Percentiles rank a stretch among this genome's conserved stretches.
Conservation (phyloP, 192 early-diverging fungal genomes). For the Funneliformis geosporum region DNA sequence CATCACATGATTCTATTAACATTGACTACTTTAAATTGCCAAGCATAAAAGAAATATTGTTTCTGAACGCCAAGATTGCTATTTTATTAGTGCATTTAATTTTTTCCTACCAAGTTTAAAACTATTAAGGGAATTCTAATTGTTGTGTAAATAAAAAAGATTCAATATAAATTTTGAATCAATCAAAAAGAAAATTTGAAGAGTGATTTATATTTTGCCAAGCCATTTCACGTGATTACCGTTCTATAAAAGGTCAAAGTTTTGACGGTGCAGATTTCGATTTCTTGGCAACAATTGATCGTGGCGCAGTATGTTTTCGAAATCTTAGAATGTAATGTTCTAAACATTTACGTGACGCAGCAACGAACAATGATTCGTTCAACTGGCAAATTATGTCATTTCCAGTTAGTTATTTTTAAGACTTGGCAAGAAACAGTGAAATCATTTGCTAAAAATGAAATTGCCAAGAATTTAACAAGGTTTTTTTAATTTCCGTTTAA, state of each 20-base stretch:
- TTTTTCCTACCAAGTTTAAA: too few relatives aligned
- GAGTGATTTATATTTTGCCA: background rate
- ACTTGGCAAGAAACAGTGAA: too few relatives aligned
- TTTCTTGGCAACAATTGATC: background rate
- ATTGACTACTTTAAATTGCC: too few relatives aligned
- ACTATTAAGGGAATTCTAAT: background rate
- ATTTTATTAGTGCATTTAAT: too few relatives aligned
- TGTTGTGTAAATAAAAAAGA: background rate
- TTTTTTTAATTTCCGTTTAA: too few relatives aligned
- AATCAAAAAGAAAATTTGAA: background rate
- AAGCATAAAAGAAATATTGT: background rate
- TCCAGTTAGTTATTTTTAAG: too few relatives aligned
- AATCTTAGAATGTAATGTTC: too few relatives aligned
- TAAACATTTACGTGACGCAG: background rate
- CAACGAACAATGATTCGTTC: too few relatives aligned
- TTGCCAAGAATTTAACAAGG: too few relatives aligned
- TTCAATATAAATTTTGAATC: too few relatives aligned
- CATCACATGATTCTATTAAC: background rate
- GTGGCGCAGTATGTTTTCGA: background rate
- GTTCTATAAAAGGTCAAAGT: background rate
- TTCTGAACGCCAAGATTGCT: background rate
- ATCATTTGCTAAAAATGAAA: too few relatives aligned
- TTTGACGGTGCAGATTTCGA: background rate
- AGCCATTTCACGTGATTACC: background rate
- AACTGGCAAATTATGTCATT: background rate